Percentiles rank a stretch among this genome's conserved stretches.
Conservation (phyloP, 1,284 basidiomycete genomes). For the Rhizoctonia solani region DNA sequence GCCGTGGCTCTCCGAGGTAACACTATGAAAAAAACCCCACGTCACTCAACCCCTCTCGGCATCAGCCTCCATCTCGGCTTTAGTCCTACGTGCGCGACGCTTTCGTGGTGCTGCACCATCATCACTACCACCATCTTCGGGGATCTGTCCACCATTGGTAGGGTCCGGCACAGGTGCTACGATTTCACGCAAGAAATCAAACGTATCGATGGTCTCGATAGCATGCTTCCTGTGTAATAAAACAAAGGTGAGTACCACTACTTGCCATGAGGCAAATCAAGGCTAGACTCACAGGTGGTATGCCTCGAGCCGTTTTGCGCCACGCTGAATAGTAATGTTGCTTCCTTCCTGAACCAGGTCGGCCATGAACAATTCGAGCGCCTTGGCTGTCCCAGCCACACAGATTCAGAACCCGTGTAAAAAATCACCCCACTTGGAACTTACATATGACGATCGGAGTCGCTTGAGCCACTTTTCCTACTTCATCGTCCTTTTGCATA, state of each 20-base stretch:
- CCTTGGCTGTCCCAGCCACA: slow-evolving; percentile 82
- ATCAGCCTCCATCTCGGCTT: slow-evolving; percentile 32
- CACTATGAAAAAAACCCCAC: no score
- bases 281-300: slow-evolving; percentile 83
- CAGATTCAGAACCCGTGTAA: background rate
- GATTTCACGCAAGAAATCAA: slow-evolving; percentile 96
- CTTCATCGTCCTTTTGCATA: slow-evolving; percentile 99
- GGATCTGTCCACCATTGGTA: slow-evolving; percentile 62
- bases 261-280: background rate
- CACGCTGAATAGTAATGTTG: slow-evolving; percentile 78
- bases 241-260: slow-evolving; percentile 22
- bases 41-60: background rate
- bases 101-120: slow-evolving; percentile 27
- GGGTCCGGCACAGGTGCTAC: slow-evolving; percentile 91
- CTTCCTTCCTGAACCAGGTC: slow-evolving; percentile 84
- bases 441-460: slow-evolving; percentile 97
- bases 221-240: slow-evolving; percentile 95
- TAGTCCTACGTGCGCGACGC: slow-evolving; percentile 31
- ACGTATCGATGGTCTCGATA: slow-evolving; percentile 83
- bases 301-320: slow-evolving; percentile 88
- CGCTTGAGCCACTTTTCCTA: slow-evolving; percentile 97
- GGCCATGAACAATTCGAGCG: slow-evolving; percentile 90
- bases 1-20: no score
- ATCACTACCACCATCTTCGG: slow-evolving; percentile 28
- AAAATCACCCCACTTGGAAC: slow-evolving; percentile 46